Evolutionary conservation across 768 basidiomycete genomes (phyloP).

Genomic region (Tricholomella constricta): DNA sequence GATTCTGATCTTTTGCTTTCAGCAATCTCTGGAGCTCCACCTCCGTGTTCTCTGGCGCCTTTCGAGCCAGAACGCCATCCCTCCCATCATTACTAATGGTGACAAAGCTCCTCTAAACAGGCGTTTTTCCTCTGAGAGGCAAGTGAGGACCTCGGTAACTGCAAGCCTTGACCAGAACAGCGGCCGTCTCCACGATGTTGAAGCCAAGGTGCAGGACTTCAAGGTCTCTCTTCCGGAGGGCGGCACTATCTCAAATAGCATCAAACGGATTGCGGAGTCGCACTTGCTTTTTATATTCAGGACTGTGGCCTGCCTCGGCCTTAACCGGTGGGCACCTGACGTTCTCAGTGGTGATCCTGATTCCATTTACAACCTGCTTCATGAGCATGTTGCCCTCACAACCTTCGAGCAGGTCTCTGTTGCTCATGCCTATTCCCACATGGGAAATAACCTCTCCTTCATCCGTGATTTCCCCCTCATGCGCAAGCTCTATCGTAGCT

Average conservation of each 20-base stretch:
- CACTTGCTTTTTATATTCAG: constrained; percentile 8
- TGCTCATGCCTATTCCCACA: constrained; percentile 10
- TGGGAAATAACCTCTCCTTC: constrained; percentile 4
- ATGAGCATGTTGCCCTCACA: constrained; percentile 15
- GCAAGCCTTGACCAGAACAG: constrained; percentile 2
- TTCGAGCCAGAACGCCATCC: constrained; percentile 12
- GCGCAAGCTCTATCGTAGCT: constrained; percentile 18
- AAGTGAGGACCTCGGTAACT: constrained; percentile 1
- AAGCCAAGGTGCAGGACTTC: neutral
- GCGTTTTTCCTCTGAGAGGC: constrained; percentile 3
- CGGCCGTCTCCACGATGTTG: neutral
- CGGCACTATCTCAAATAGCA: neutral
- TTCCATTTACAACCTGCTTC: constrained; percentile 18
- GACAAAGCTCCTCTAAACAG: constrained; percentile 2
- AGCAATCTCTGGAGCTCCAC: constrained; percentile 13
- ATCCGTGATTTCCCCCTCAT: constrained; percentile 10
- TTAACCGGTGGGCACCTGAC: constrained; percentile 16
- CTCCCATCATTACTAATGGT: constrained; percentile 5
- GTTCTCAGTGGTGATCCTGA: constrained; percentile 10
- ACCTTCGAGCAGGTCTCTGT: constrained; percentile 12
- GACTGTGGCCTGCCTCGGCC: constrained; percentile 9
- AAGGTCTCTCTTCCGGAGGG: neutral
- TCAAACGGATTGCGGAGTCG: constrained; percentile 1
- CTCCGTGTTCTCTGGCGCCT: constrained; percentile 13
- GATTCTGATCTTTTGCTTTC: neutral